phyloP scores from a whole-genome alignment of 805 yeast species.

The Starmerella khaoyaiensis region DNA sequence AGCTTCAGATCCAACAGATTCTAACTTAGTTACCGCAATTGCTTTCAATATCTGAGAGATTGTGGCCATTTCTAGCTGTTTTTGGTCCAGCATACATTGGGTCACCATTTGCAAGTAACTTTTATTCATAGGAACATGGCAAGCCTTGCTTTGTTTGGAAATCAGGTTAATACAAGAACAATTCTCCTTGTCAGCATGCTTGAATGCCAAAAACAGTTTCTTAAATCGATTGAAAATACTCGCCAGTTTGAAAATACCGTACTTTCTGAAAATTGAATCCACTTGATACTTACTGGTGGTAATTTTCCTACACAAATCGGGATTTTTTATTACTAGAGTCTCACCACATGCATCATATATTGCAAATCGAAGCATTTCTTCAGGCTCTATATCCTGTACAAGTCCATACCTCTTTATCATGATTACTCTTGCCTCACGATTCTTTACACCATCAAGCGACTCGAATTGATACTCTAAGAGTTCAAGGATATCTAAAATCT shows the following conservation, averaged over 20 bases:
- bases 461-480: neutral
- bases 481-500: neutral
- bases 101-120: constrained; percentile 2
- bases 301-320: neutral
- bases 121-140: constrained; percentile 1
- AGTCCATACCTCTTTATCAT: neutral
- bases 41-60: constrained; percentile 1
- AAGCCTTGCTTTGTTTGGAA: neutral
- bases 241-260: neutral
- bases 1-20: neutral
- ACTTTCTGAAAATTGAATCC: neutral
- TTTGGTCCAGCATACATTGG: neutral
- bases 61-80: neutral
- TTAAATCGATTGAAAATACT: constrained; percentile 4
- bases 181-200: neutral
- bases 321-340: neutral
- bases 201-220: constrained; percentile 1
- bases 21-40: neutral
- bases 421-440: neutral
- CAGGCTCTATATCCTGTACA: neutral
- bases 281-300: neutral
- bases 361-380: neutral
- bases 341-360: neutral
- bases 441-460: neutral
- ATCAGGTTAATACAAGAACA: neutral